A percentile compares a stretch with the other conserved stretches of the same genome.
phyloP scores from a whole-genome alignment of 2,329 filamentous ascomycete species.

The Pseudogymnoascus sp. region DNA sequence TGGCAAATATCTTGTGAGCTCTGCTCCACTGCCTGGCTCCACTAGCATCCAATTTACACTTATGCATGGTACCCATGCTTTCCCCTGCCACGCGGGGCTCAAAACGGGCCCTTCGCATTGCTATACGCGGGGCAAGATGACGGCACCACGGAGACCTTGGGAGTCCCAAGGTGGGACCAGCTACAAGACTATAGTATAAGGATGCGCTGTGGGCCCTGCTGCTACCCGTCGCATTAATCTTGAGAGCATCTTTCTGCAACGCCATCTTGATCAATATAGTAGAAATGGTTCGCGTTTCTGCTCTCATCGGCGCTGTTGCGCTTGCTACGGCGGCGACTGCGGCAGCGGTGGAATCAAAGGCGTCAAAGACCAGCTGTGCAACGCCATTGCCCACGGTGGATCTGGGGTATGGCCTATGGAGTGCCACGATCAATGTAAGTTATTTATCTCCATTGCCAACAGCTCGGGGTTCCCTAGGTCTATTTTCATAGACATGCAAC shows the following conservation, averaged over 20 bases:
- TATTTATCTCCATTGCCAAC: neutral
- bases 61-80: neutral
- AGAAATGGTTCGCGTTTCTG: conserved; percentile 2
- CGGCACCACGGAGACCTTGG: neutral
- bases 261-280: neutral
- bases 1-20: neutral
- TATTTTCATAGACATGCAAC: neutral
- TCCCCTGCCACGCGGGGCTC: neutral
- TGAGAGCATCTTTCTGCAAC: neutral
- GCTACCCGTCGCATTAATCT: neutral
- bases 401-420: conserved; percentile 26
- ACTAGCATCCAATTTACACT: neutral
- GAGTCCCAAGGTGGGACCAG: no score
- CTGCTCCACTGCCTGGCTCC: neutral
- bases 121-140: neutral
- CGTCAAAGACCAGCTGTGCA: neutral
- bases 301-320: conserved; percentile 2
- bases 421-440: conserved; percentile 26
- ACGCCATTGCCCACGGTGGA: conserved; percentile 23
- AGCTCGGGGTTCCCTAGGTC: neutral
- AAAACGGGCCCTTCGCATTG: neutral
- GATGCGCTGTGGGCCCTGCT: neutral
- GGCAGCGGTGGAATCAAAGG: neutral
- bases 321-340: neutral
- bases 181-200: neutral